phyloP scores from a whole-genome alignment of 208 protist species.

The Tritrichomonas musculus region DNA sequence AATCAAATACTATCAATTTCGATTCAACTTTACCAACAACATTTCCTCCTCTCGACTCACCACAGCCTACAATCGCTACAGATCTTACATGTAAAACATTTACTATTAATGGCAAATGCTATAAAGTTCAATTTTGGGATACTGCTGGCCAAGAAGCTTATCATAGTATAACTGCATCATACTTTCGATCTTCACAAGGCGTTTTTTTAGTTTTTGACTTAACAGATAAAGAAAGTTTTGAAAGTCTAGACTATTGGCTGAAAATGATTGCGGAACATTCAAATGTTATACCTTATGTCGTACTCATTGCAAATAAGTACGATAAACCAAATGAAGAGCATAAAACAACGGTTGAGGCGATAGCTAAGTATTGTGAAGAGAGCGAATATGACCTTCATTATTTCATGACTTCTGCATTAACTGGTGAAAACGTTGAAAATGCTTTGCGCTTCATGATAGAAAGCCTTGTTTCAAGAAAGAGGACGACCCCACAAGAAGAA shows the following conservation, averaged over 20 bases:
- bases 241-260: not conserved
- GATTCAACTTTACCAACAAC: too few species aligned
- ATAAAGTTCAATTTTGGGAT: slow-evolving; percentile 20
- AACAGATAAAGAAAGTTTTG: not conserved
- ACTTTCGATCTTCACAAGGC: not conserved
- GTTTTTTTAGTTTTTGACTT: slow-evolving; percentile 14
- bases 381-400: not conserved
- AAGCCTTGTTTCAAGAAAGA: too few species aligned
- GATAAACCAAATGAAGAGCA: not conserved
- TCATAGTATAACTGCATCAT: slow-evolving; percentile 1
- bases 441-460: too few species aligned
- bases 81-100: not conserved
- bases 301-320: not conserved
- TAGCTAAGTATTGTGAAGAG: too few species aligned
- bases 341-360: too few species aligned
- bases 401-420: not conserved
- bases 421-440: not conserved
- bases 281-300: not conserved
- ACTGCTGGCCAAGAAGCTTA: slow-evolving; percentile 25
- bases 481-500: too few species aligned
- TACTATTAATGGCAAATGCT: not conserved
- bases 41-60: too few species aligned
- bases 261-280: not conserved
- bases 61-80: not conserved
- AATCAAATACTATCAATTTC: too few species aligned